Conservation (phyloP, 1,139 yeast species). For the Trichomonascaceae sp. region DNA sequence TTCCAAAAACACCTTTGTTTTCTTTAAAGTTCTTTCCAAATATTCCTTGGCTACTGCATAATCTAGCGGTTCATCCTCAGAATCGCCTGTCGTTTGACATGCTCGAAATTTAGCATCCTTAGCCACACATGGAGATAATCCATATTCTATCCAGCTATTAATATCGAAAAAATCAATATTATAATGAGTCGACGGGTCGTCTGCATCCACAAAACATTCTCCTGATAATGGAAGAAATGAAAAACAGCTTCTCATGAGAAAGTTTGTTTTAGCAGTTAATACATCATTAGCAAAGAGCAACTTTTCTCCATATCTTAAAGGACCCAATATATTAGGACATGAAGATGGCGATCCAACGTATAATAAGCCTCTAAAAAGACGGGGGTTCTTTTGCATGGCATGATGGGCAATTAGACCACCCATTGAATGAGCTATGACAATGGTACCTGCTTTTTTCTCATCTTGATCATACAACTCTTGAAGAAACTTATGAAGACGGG, state of each 20-base stretch:
- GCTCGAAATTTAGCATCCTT: slow-evolving; percentile 21
- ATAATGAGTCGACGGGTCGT: slow-evolving; percentile 48
- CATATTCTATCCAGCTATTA: slow-evolving; percentile 70
- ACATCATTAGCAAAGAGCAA: slow-evolving; percentile 69
- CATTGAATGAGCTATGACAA: slow-evolving; percentile 86
- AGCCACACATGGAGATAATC: slow-evolving; percentile 68
- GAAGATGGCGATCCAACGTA: slow-evolving; percentile 83
- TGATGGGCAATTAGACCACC: slow-evolving; percentile 85
- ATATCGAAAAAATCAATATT: slow-evolving; percentile 75
- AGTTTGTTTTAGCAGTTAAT: slow-evolving; percentile 73
- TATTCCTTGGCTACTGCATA: slow-evolving; percentile 63
- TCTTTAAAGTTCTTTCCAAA: slow-evolving; percentile 51
- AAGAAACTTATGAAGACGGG: slow-evolving; percentile 46
- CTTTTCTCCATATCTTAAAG: slow-evolving; percentile 73
- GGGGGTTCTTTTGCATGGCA: slow-evolving; percentile 62
- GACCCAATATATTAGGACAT: slow-evolving; percentile 83
- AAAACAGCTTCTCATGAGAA: slow-evolving; percentile 82
- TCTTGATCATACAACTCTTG: slow-evolving; percentile 38
- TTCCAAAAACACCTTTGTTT: slow-evolving; percentile 53
- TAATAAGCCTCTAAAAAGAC: slow-evolving; percentile 61
- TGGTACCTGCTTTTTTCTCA: slow-evolving; percentile 45
- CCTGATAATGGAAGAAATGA: slow-evolving; percentile 73
- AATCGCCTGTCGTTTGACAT: slow-evolving; percentile 11
- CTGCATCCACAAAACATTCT: slow-evolving; percentile 58
- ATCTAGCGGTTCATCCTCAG: slow-evolving; percentile 25